Conservation (phyloP, 1,284 basidiomycete genomes). For the Trichosporon ovoides region DNA sequence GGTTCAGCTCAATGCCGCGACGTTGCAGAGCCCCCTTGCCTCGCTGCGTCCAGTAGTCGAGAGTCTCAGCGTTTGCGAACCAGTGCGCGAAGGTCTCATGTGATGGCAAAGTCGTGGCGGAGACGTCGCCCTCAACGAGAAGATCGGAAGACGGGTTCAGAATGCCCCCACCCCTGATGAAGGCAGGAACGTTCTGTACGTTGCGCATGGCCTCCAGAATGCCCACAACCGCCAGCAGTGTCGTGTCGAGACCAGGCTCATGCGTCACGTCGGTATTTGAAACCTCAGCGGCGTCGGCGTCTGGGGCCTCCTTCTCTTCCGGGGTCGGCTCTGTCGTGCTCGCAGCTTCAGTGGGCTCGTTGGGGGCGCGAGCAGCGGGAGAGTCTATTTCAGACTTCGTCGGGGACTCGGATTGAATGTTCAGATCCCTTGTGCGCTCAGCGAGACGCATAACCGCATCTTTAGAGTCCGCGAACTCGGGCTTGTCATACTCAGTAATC, state of each 20-base stretch:
- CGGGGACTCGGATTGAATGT: not conserved
- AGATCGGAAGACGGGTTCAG: constrained; percentile 1
- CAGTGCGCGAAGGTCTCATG: constrained; percentile 33
- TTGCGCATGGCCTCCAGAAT: constrained; percentile 38
- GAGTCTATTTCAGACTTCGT: not conserved
- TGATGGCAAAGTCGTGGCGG: constrained; percentile 30
- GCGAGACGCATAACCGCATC: not conserved
- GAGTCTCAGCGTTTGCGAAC: constrained; percentile 19
- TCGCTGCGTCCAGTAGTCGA: constrained; percentile 27
- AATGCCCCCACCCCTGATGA: constrained; percentile 41
- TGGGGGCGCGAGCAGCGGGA: not conserved
- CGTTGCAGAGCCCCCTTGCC: constrained; percentile 30
- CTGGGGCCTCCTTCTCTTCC: no score
- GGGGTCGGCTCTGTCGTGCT: no score
- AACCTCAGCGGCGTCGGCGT: not conserved
- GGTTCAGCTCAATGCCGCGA: constrained; percentile 31
- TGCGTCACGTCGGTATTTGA: not conserved
- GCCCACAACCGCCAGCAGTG: constrained; percentile 43
- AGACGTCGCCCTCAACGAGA: constrained; percentile 1
- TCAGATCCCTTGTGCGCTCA: not conserved
- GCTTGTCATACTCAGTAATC: constrained; percentile 41
- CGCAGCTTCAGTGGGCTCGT: not conserved
- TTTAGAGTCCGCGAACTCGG: constrained; percentile 15
- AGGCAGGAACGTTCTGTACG: constrained; percentile 42
- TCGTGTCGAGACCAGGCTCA: constrained; percentile 30